phyloP scores from a whole-genome alignment of 371 early-diverging fungal species.

The Paramicrosporidium saccamoebae region DNA sequence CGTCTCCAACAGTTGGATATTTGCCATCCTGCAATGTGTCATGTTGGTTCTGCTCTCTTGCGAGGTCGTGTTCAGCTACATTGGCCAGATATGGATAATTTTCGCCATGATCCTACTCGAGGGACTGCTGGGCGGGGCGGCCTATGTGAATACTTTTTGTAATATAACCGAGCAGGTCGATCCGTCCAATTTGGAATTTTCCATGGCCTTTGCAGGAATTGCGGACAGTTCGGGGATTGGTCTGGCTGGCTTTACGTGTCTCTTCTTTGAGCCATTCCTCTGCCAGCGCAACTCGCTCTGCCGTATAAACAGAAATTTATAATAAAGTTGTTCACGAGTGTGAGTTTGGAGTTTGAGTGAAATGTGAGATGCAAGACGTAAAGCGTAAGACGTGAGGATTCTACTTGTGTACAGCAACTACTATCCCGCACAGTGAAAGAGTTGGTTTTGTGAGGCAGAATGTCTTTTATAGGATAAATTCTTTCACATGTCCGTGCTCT shows the following conservation, averaged over 20 bases:
- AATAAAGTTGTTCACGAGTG: background rate
- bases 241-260: conserved; percentile 7
- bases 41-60: conserved; percentile 5
- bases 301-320: background rate
- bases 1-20: conserved; percentile 6
- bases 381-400: no score
- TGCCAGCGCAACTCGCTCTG: conserved; percentile 5
- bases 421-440: no score
- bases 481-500: no score
- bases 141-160: conserved; percentile 10
- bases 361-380: no score
- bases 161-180: conserved; percentile 4
- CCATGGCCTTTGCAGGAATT: conserved; percentile 9
- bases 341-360: no score
- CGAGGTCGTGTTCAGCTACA: conserved; percentile 4
- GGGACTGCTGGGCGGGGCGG: conserved; percentile 10
- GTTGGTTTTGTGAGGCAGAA: no score
- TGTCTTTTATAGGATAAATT: no score
- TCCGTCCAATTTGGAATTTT: conserved; percentile 8
- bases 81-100: conserved; percentile 6
- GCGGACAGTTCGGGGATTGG: conserved; percentile 10
- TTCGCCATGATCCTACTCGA: conserved; percentile 9
- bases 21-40: conserved; percentile 5
- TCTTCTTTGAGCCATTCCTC: conserved; percentile 9
- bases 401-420: no score